Evolutionary conservation across 2,329 filamentous ascomycete genomes (phyloP), one percentile per base, ranked within the genome.

Genomic region (Nemania bipapillata): DNA sequence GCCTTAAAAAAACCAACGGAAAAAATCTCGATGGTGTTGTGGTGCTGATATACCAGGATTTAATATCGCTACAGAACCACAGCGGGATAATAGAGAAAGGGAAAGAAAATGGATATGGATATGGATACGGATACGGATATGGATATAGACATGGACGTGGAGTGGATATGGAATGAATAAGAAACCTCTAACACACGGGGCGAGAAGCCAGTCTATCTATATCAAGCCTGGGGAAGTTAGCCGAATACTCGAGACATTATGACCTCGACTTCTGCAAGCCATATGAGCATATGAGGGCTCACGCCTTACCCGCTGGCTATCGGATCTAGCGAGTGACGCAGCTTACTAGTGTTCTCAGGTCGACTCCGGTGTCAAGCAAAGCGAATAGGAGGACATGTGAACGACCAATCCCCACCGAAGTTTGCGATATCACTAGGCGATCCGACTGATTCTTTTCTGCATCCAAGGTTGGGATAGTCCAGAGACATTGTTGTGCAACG

Each of bases 281-380:
- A n/a, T 52, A 9, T 58, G 45, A 54, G 45, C 24, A n/a, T 52
- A 9, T 58, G 45, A 54, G 45, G 35, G 62, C 28, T 15, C 35
- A 24, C 40, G 11, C 4, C 28, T 52, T 8, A 57, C 12, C 45
- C 24, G 53, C 32, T 52, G 17, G 53, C 12, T n/a, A 42, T 32
- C 45, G 40, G 35, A 35, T n/a, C 50, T 37, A 24, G 11, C 52
- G 32, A 55, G 32, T 8, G 32, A 24, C 11, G 52, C 24, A 42
- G 11, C 24, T 40, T 20, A 50, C 37, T 22, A 20, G n/a, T 22
- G 24, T 17, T 26, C 15, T 60, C 35, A 4, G 30, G 45, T 22
- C 6, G 15, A 53, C 30, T 7, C 24, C 22, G 20, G 42, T 11
- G 30, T 35, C 32, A 20, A 37, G 30, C n/a, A 17, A 42, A 42